Percentiles rank a stretch among this genome's conserved stretches.
Conservation (phyloP, 371 early-diverging fungal species). For the Apophysomyces variabilis region DNA sequence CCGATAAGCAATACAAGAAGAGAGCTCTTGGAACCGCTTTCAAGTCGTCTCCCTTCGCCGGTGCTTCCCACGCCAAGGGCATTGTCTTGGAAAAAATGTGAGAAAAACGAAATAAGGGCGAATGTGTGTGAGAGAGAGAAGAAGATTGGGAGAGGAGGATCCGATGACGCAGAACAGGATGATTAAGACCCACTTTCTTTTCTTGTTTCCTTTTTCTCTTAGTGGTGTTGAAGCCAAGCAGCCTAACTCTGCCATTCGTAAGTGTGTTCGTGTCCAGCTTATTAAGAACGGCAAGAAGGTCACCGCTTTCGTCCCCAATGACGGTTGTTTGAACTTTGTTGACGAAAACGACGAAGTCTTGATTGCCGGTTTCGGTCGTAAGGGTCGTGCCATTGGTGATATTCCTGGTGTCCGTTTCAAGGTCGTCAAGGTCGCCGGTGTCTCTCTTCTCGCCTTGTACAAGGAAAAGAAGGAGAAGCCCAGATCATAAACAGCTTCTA, state of each 20-base stretch:
- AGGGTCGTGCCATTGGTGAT: conserved; percentile 95
- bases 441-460: conserved; percentile 98
- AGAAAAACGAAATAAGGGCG: conserved; percentile 18
- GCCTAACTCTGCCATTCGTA: conserved; percentile 99
- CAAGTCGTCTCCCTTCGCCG: conserved; percentile 98
- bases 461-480: conserved; percentile 99
- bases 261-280: conserved; percentile 99
- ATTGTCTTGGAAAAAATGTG: conserved; percentile 99
- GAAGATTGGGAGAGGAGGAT: not conserved
- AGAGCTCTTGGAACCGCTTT: conserved; percentile 97
- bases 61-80: conserved; percentile 99
- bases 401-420: conserved; percentile 99
- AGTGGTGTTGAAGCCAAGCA: conserved; percentile 99
- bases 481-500: conserved; percentile 75
- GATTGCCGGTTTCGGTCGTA: conserved; percentile 97
- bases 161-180: not conserved
- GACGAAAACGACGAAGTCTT: conserved; percentile 98
- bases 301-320: conserved; percentile 99
- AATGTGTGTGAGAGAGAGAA: too few relatives aligned
- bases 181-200: too few relatives aligned
- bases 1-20: conserved; percentile 99
- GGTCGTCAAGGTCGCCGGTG: conserved; percentile 99
- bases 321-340: conserved; percentile 99
- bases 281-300: conserved; percentile 99
- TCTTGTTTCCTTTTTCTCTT: conserved; percentile 10